These are phyloP conservation scores for Ophiosphaerella narmari DNA, from an alignment of 2,329 filamentous ascomycete species.

Conservation along the genomic window DNA sequence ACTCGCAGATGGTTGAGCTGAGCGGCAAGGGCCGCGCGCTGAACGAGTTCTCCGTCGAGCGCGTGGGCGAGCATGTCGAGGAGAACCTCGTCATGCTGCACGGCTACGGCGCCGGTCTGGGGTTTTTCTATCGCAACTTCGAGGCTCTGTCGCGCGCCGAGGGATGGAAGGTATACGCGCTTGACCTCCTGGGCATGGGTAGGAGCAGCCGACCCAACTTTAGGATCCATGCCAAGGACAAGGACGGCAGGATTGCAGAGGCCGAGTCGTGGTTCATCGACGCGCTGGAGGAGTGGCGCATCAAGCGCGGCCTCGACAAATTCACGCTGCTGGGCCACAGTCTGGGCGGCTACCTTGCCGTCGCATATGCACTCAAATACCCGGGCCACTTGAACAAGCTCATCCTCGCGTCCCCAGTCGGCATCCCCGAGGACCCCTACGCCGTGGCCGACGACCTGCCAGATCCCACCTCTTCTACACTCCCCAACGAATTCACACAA, in stretches of 20 bases:
- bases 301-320: conserved; percentile 83
- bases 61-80: conserved; percentile 75
- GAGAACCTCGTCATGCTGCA: conserved; percentile 95
- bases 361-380: conserved; percentile 95
- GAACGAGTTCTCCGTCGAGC: conserved; percentile 91
- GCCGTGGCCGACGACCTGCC: conserved; percentile 81
- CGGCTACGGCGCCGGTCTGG: conserved; percentile 92
- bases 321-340: conserved; percentile 95
- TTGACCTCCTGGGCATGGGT: conserved; percentile 97
- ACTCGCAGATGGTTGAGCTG: conserved; percentile 80
- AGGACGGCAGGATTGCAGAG: conserved; percentile 78
- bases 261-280: conserved; percentile 97
- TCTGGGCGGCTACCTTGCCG: conserved; percentile 90
- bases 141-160: conserved; percentile 78
- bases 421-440: conserved; percentile 91
- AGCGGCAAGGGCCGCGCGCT: conserved; percentile 84
- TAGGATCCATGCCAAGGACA: conserved; percentile 80
- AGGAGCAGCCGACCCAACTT: conserved; percentile 84
- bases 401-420: conserved; percentile 91
- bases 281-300: conserved; percentile 92
- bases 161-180: conserved; percentile 87
- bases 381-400: conserved; percentile 94
- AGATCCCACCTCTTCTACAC: conserved; percentile 71
- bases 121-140: conserved; percentile 99
- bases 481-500: conserved; percentile 79